These are phyloP conservation scores for Pseudophaeomoniella oleicola DNA, from an alignment of 2,329 filamentous ascomycete species.

Conservation along the genomic window DNA sequence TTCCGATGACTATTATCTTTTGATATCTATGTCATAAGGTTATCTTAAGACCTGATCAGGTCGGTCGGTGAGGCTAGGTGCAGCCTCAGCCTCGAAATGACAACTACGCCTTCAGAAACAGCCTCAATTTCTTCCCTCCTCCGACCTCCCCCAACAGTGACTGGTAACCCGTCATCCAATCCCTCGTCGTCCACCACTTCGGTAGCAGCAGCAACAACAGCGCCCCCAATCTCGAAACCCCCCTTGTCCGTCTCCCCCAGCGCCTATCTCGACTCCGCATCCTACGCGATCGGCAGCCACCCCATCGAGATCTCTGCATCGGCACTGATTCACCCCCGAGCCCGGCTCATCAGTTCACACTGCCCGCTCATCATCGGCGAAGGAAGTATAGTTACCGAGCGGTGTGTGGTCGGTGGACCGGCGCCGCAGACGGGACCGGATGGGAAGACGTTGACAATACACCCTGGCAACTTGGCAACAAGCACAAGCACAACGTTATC, in stretches of 20 bases:
- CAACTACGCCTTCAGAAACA: too few relatives aligned
- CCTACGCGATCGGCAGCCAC: conserved; percentile 50
- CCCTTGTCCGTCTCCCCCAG: conserved; percentile 18
- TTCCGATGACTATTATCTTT: too few relatives aligned
- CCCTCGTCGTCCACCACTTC: conserved; percentile 5
- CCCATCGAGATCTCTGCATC: conserved; percentile 66
- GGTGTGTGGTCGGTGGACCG: conserved; percentile 25
- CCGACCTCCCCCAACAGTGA: conserved; percentile 17
- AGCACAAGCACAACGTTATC: too few relatives aligned
- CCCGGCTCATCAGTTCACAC: conserved; percentile 60
- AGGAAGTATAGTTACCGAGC: conserved; percentile 68
- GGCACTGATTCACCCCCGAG: conserved; percentile 74
- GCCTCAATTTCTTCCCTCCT: conserved; percentile 7
- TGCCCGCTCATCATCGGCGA: conserved; percentile 71
- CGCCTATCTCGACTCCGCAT: conserved; percentile 29
- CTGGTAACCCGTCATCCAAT: conserved; percentile 2
- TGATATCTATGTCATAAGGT: too few relatives aligned
- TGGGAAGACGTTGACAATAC: conserved; percentile 7
- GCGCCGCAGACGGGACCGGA: conserved; percentile 27
- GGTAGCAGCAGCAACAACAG: conserved; percentile 3
- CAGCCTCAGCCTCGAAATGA: too few relatives aligned
- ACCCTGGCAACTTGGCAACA: conserved; percentile 15
- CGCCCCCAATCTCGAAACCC: conserved; percentile 9
- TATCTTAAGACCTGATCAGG: too few relatives aligned
- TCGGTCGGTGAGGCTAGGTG: too few relatives aligned